Percentiles rank a stretch among this genome's conserved stretches.
Evolutionary conservation across 2,329 filamentous ascomycete species (phyloP).

Genomic region (Xylaria sp.): DNA sequence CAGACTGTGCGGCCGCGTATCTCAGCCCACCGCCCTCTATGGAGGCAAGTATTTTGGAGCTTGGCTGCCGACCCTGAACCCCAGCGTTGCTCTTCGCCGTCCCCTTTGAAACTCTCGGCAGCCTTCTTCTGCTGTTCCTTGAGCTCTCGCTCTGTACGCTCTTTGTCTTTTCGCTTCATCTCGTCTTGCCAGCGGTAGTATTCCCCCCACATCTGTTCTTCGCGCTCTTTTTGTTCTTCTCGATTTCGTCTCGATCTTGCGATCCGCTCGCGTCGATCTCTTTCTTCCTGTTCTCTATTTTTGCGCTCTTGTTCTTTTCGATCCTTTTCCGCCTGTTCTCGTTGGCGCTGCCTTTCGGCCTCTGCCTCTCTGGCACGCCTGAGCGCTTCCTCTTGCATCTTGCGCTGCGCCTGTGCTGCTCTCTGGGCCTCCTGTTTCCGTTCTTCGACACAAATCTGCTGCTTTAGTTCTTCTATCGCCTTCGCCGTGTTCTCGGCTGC

Average conservation of each 20-base stretch:
- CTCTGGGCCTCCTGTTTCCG: constrained; percentile 1
- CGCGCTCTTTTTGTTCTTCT: background rate
- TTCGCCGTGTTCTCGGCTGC: background rate
- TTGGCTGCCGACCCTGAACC: background rate
- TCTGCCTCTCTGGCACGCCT: constrained; percentile 1
- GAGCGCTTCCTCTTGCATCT: constrained; percentile 6
- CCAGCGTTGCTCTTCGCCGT: background rate
- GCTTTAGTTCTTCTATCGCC: constrained; percentile 11
- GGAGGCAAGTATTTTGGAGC: background rate
- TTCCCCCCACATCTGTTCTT: background rate
- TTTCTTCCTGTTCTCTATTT: background rate
- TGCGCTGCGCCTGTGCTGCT: background rate
- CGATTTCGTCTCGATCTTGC: background rate
- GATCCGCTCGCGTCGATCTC: background rate
- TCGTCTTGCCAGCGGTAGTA: background rate
- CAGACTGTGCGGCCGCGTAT: constrained; percentile 1
- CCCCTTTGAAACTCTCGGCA: background rate
- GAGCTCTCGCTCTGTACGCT: background rate
- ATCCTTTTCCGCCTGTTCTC: background rate
- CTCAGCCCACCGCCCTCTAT: background rate
- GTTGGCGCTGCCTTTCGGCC: background rate
- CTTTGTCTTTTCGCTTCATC: background rate
- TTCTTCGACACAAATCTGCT: constrained; percentile 4
- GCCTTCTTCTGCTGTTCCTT: background rate
- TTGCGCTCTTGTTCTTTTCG: background rate